phyloP scores from a whole-genome alignment of 2,329 filamentous ascomycete genomes.

The Aspergillus sp. region DNA sequence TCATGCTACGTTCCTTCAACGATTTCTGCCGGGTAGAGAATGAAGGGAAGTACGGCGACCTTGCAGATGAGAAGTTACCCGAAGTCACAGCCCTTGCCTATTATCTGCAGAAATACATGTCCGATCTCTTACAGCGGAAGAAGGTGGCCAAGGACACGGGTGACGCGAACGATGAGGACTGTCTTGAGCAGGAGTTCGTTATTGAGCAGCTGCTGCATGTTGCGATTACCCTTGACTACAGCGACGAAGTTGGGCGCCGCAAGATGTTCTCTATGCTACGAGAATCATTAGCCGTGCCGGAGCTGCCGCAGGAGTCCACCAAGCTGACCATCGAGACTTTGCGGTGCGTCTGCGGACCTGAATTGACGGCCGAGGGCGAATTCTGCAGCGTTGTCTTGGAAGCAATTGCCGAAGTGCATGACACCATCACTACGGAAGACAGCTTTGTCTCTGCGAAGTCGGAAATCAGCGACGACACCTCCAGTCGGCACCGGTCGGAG shows the following conservation, averaged over 20 bases:
- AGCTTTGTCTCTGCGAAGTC: constrained; percentile 93
- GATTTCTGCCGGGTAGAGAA: constrained; percentile 74
- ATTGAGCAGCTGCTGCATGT: constrained; percentile 93
- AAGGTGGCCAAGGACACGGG: constrained; percentile 37
- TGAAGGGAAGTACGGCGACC: constrained; percentile 62
- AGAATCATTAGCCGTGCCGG: constrained; percentile 73
- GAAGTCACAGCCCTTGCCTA: constrained; percentile 88
- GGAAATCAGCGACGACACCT: constrained; percentile 62
- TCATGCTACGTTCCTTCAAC: constrained; percentile 86
- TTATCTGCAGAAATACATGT: constrained; percentile 72
- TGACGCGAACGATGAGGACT: constrained; percentile 68
- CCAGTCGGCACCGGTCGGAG: constrained; percentile 36
- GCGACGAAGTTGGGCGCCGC: constrained; percentile 87
- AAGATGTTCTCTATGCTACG: constrained; percentile 93
- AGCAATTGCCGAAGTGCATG: constrained; percentile 91
- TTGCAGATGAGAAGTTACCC: constrained; percentile 87
- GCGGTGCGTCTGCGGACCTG: constrained; percentile 65
- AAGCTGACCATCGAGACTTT: constrained; percentile 77
- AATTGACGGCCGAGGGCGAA: constrained; percentile 42
- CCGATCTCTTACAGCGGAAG: constrained; percentile 35
- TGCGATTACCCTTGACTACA: constrained; percentile 84
- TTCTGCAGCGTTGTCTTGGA: constrained; percentile 59
- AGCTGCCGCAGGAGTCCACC: constrained; percentile 85
- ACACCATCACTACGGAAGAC: constrained; percentile 70
- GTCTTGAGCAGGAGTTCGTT: constrained; percentile 86